Percentiles rank a stretch among this genome's conserved stretches.
Evolutionary conservation across 1,284 basidiomycete species (phyloP).

Genomic region (Apiotrichum mycotoxinovorans): DNA sequence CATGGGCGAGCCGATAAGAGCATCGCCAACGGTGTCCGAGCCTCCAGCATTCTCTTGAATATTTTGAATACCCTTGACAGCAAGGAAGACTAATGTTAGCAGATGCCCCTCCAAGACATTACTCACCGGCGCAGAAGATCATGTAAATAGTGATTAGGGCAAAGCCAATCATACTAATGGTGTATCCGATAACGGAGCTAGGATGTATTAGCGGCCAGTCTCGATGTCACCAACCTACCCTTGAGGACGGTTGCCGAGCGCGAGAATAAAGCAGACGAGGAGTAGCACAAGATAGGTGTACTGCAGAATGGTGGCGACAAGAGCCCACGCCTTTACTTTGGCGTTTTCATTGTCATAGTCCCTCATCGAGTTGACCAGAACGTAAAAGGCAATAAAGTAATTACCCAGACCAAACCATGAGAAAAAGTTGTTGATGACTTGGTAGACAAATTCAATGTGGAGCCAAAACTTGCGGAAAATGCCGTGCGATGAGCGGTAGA

Average conservation of each 20-base stretch:
- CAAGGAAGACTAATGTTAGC: constrained; percentile 74
- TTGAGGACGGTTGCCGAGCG: constrained; percentile 88
- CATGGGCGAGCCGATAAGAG: constrained; percentile 67
- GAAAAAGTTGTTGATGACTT: constrained; percentile 83
- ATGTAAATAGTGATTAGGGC: constrained; percentile 87
- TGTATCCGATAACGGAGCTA: constrained; percentile 71
- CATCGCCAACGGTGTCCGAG: constrained; percentile 51
- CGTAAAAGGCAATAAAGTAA: constrained; percentile 78
- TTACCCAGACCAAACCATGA: constrained; percentile 89
- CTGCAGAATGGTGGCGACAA: constrained; percentile 72
- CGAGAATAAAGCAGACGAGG: constrained; percentile 83
- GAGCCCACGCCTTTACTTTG: constrained; percentile 42
- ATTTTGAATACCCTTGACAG: constrained; percentile 69
- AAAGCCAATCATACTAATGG: constrained; percentile 75
- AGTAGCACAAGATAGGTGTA: constrained; percentile 85
- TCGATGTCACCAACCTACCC: constrained; percentile 55
- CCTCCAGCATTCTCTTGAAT: constrained; percentile 53
- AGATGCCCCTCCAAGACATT: background rate
- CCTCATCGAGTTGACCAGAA: constrained; percentile 7
- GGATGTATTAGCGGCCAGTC: background rate
- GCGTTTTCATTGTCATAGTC: background rate
- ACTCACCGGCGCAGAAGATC: constrained; percentile 62
- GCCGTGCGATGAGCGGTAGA: constrained; percentile 83
- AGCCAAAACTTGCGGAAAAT: constrained; percentile 87
- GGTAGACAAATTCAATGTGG: constrained; percentile 86